Conservation (phyloP, 2,329 filamentous ascomycete genomes). For the Aspergillus pseudotamarii region DNA sequence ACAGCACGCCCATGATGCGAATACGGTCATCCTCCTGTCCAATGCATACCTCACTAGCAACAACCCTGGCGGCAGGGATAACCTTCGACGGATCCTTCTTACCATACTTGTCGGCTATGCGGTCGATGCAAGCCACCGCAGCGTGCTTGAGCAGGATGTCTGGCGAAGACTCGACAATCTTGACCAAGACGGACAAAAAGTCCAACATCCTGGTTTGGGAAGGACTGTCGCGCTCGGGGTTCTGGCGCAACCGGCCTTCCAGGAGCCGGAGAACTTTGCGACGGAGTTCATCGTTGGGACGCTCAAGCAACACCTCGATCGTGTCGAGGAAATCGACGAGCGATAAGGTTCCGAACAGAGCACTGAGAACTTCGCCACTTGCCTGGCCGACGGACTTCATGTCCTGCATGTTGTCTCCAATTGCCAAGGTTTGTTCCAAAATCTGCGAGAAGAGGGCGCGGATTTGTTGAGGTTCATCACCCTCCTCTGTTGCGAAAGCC, state of each 20-base stretch:
- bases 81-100: conserved; percentile 84
- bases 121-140: conserved; percentile 86
- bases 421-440: conserved; percentile 64
- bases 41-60: conserved; percentile 76
- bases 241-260: conserved; percentile 75
- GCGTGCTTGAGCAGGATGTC: conserved; percentile 80
- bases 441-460: conserved; percentile 70
- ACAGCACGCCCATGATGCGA: conserved; percentile 81
- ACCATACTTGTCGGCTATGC: conserved; percentile 92
- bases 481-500: conserved; percentile 37
- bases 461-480: conserved; percentile 65
- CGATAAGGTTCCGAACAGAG: conserved; percentile 80
- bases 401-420: conserved; percentile 59
- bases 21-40: conserved; percentile 73
- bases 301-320: conserved; percentile 77
- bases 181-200: conserved; percentile 77
- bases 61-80: conserved; percentile 71
- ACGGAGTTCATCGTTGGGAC: conserved; percentile 73
- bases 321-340: conserved; percentile 88
- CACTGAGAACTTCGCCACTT: conserved; percentile 71
- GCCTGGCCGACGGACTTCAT: conserved; percentile 43
- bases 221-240: conserved; percentile 67
- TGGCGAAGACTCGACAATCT: conserved; percentile 71
- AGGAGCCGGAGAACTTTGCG: conserved; percentile 80
- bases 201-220: conserved; percentile 73